phyloP scores from a whole-genome alignment of 2,329 filamentous ascomycete species.

The Aaosphaeria arxii region DNA sequence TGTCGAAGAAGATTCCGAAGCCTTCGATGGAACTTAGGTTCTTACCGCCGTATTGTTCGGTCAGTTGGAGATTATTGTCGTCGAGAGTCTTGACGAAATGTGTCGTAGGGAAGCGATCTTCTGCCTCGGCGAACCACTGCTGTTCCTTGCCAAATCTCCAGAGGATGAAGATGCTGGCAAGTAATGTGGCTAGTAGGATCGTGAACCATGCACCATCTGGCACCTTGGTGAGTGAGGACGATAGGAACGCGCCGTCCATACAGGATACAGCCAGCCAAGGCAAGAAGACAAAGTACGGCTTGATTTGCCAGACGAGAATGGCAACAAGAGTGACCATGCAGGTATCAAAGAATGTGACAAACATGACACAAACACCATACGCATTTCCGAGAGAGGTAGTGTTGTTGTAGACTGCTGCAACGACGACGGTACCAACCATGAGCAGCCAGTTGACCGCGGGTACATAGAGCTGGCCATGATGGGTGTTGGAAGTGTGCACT shows the following conservation, averaged over 20 bases:
- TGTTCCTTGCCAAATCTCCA: constrained; percentile 79
- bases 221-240: constrained; percentile 68
- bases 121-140: constrained; percentile 69
- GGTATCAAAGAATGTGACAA: constrained; percentile 76
- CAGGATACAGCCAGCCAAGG: constrained; percentile 63
- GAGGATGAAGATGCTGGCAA: constrained; percentile 65
- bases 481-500: constrained; percentile 66
- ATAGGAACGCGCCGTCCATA: constrained; percentile 68
- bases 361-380: constrained; percentile 76
- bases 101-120: constrained; percentile 52
- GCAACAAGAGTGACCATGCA: constrained; percentile 71
- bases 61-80: constrained; percentile 36
- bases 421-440: constrained; percentile 71
- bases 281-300: constrained; percentile 57
- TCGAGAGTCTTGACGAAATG: constrained; percentile 39
- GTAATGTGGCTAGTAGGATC: constrained; percentile 59
- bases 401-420: constrained; percentile 69
- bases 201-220: constrained; percentile 79
- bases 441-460: constrained; percentile 74
- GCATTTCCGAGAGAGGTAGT: constrained; percentile 64
- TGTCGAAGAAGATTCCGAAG: constrained; percentile 76
- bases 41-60: constrained; percentile 36
- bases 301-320: constrained; percentile 68
- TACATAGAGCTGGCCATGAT: constrained; percentile 75
- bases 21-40: constrained; percentile 44